A percentile compares a stretch with the other conserved stretches of the same genome.
Conservation (phyloP, 148 eudicot species). For the Talinum fruticosum region DNA sequence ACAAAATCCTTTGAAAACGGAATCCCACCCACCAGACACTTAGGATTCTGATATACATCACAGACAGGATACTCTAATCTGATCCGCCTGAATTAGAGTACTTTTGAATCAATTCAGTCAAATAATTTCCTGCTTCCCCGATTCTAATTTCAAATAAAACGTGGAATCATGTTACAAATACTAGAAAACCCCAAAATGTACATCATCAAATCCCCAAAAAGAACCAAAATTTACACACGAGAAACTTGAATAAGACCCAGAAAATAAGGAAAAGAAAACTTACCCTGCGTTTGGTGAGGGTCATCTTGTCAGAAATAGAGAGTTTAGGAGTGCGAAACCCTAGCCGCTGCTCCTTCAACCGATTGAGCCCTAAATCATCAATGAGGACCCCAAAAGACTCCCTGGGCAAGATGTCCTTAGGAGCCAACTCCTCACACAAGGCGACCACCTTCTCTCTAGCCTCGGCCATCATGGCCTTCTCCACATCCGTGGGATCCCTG, state of each 20-base stretch:
- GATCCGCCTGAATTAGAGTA: background rate
- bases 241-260: background rate
- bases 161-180: background rate
- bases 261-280: slow-evolving; percentile 9
- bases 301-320: slow-evolving; percentile 63
- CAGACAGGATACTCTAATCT: background rate
- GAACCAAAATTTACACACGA: background rate
- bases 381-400: slow-evolving; percentile 57
- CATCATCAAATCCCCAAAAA: background rate
- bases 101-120: background rate
- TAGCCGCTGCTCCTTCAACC: slow-evolving; percentile 47
- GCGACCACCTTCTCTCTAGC: slow-evolving; percentile 59
- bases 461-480: slow-evolving; percentile 71
- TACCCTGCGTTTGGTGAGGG: slow-evolving; percentile 60
- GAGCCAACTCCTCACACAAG: slow-evolving; percentile 58
- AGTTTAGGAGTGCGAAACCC: slow-evolving; percentile 61
- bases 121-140: too few species aligned
- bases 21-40: background rate
- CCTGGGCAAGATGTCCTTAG: slow-evolving; percentile 73
- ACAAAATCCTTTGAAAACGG: background rate
- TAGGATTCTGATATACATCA: background rate
- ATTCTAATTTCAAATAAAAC: background rate
- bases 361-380: slow-evolving; percentile 78
- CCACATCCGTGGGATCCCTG: slow-evolving; percentile 52
- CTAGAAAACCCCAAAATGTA: background rate